Evolutionary conservation across 176 grass and related monocot genomes (phyloP), one percentile per base, ranked within the genome.

Genomic region (Hsuehochloa calcarea): DNA sequence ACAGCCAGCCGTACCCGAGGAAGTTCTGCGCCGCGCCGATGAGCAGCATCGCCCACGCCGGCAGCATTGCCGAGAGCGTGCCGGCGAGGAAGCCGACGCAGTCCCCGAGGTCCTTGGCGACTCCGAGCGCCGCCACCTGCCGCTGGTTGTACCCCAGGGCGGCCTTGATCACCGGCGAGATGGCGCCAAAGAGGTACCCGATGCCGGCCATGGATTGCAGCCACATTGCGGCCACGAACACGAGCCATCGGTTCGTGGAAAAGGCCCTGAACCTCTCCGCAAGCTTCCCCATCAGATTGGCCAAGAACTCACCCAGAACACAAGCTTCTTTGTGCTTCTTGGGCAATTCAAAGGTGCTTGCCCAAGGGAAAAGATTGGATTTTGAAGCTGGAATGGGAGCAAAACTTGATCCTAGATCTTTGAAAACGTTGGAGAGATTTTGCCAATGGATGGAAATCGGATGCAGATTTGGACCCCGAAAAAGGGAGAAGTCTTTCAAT

Each of bases 211-310:
- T 90, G 41, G 95, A 93, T 55, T 97, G 95, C 84, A 97, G 76
- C 95, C 95, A 97, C 95, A 97, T 95, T 82, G 95, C 90, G 15
- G 91, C 92, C 3, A 97, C 92, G 76, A 97, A 94, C 65, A 97
- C 92, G 19, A 90, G 76, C 95, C 95, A 97, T 74, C 95, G 86
- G 83, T 95, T 95, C 87, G 82, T 88, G 62, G 85, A 80, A 74
- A 97, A 90, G 82, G 82, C 79, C 35, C 75, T 65, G 34, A 89
- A 22, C 81, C 71, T 88, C 41, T 85, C 89, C 52, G 29, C 60
- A 8, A 84, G 6, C 74, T 19, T 77, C 67, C 69, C 90, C 90
- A 95, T 91, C 83, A 76, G 71, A 78, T 52, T 54, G 43, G 43
- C 61, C 73, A 20, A 61, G 74, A 16, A 68, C 14, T 46, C 72